Base-by-base conservation (phyloP, 768 basidiomycete genomes). In the Leccinellum luteum region DNA sequence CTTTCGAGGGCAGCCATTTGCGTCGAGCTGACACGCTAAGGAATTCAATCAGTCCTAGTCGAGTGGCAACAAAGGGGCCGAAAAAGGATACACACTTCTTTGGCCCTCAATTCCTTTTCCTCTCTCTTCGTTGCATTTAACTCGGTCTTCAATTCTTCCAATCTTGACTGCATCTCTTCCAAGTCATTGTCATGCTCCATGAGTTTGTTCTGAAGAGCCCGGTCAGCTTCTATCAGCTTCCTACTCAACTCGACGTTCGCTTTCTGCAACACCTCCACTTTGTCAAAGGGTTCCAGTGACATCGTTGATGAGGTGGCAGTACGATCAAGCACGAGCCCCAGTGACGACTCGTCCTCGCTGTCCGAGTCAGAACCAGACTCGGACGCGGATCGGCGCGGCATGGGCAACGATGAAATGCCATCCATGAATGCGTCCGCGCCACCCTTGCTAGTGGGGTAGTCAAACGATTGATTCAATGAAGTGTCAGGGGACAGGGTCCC, bases 91-190 rank as follows among this genome's bases (percentile, higher is more conserved):
- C 63, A 10, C 57, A 92, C 92, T 78, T 97, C 95, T 72, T 94
- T 95, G 13, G 82, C 78, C 47, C 91, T 79, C 62, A 96, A 73
- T 66, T 98, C 95, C 74, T 98, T 97, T 73, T 98, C 94, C 65
- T 98, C 94, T 41, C 91, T 82, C 71, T 92, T 90, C 5, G 89
- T 87, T 6, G 87, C 81, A 14, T 78, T 85, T 8, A 97, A 76
- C 71, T 97, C 95, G 13, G 77, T 82, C 60, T 81, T 77, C 58
- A 88, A 71, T 68, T 97, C 92, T 56, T 97, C 94, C 56, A 96
- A 69, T 30, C 82, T 79, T 4, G 73, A 74, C 65, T 95, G 87
- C 73, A 91, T 81, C 57, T 93, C 90, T 63, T 91, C 89, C 28
- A 95, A 72, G 64, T 94, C 88, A n/a, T 76, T 69, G 70, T 96